Evolutionary conservation across 768 basidiomycete genomes (phyloP), one percentile per base, ranked within the genome.

Genomic region (Asterophora lycoperdoides): DNA sequence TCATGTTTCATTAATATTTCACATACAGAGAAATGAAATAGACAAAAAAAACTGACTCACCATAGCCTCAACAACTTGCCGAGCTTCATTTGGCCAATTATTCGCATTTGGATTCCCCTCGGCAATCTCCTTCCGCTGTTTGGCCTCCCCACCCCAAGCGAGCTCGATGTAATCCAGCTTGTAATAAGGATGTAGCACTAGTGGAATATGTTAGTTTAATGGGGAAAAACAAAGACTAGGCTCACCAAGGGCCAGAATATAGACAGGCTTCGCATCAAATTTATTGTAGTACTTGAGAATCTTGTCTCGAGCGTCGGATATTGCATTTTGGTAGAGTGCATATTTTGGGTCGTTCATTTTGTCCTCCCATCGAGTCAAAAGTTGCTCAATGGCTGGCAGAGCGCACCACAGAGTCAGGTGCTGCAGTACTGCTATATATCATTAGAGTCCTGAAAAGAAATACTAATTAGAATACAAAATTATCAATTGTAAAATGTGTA

Each of bases 191-290:
- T n/a, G n/a, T n/a, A n/a, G n/a, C 1, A 58, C 62, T 64, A 37
- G 9, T 15, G 26, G 17, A 34, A n/a, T n/a, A n/a, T n/a, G 33
- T 13, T 3, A 14, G 3, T 33, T 10, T 26, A 10, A 30, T 15
- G 23, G 15, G 8, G 15, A 23, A 10, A 53, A 9, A 17, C 8
- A 29, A 29, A 37, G 29, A 26, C 17, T 41, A 32, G 5, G 56
- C 46, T 23, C 47, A 69, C 65, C 41, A 1, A 68, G 51, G 1
- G 60, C 53, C 0, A 65, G 57, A 64, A 29, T 62, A 65, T n/a
- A n/a, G n/a, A n/a, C n/a, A n/a, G n/a, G n/a, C n/a, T n/a, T n/a
- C n/a, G n/a, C n/a, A n/a, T n/a, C n/a, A n/a, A n/a, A n/a, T n/a
- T n/a, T n/a, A n/a, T n/a, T n/a, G n/a, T n/a, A n/a, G n/a, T n/a